Conservation (phyloP, 2,329 filamentous ascomycete species). For the Endothia cerciana region DNA sequence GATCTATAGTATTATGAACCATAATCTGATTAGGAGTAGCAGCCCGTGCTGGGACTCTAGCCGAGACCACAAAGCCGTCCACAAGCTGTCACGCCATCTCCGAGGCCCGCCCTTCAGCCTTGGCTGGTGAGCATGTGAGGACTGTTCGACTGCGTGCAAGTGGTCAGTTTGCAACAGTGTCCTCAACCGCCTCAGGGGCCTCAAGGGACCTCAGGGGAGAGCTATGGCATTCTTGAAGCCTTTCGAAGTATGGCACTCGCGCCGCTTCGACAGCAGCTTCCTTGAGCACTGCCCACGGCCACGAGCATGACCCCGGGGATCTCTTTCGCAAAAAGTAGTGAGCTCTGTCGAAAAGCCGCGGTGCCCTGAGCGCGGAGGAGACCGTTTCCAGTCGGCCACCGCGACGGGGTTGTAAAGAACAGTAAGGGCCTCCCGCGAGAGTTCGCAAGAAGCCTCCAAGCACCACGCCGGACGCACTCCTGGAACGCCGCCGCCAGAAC, state of each 20-base stretch:
- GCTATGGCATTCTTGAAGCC: not conserved
- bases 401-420: not conserved
- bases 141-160: not conserved
- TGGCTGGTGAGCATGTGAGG: not conserved
- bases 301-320: not conserved
- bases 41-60: not conserved
- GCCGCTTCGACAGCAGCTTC: not conserved
- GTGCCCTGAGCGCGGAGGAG: not conserved
- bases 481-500: conserved; percentile 9
- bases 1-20: not conserved
- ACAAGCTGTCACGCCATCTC: not conserved
- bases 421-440: not conserved
- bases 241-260: not conserved
- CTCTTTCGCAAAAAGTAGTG: not conserved
- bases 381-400: not conserved
- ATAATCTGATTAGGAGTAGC: conserved; percentile 10
- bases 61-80: not conserved
- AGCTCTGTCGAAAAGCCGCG: not conserved
- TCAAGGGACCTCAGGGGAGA: not conserved
- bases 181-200: not conserved
- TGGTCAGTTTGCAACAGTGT: not conserved
- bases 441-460: not conserved
- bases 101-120: not conserved
- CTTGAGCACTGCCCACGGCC: not conserved
- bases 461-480: not conserved